Conservation (phyloP, 2,329 filamentous ascomycete species). For the Colletotrichum sp. region DNA sequence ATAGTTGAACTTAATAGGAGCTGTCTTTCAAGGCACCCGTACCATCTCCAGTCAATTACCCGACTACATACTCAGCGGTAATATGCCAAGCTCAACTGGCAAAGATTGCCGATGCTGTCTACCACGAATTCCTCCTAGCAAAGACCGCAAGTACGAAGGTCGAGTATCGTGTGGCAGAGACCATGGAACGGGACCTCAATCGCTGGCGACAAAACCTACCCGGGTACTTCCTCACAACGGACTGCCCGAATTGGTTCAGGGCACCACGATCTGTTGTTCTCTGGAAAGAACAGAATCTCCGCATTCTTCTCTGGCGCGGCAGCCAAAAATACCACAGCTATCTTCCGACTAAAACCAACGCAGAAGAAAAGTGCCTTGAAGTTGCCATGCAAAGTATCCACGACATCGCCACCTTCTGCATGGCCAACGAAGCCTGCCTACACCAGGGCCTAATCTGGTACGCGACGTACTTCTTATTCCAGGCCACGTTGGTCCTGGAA, state of each 20-base stretch:
- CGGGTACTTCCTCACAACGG: constrained; percentile 32
- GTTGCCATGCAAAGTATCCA: constrained; percentile 41
- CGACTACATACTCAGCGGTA: constrained; percentile 44
- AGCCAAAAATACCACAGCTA: constrained; percentile 40
- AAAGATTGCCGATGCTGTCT: constrained; percentile 43
- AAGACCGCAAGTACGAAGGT: constrained; percentile 36
- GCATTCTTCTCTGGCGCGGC: constrained; percentile 45
- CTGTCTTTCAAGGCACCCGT: constrained; percentile 5
- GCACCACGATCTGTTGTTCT: constrained; percentile 41
- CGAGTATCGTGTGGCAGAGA: constrained; percentile 40
- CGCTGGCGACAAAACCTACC: constrained; percentile 38
- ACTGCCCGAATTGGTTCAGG: constrained; percentile 37
- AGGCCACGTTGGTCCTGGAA: constrained; percentile 45
- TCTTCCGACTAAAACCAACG: constrained; percentile 23
- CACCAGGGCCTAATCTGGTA: constrained; percentile 45
- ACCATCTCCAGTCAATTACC: constrained; percentile 32
- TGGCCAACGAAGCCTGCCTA: constrained; percentile 24
- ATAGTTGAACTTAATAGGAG: not conserved
- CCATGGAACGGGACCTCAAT: constrained; percentile 40
- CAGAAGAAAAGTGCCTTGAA: constrained; percentile 39
- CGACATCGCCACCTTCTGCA: constrained; percentile 41
- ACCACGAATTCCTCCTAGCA: constrained; percentile 42
- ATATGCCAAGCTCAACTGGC: constrained; percentile 46
- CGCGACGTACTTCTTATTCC: constrained; percentile 48
- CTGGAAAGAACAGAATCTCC: constrained; percentile 48